Evolutionary conservation across 2,329 filamentous ascomycete genomes (phyloP).

Genomic region (Phialocephala subalpina): DNA sequence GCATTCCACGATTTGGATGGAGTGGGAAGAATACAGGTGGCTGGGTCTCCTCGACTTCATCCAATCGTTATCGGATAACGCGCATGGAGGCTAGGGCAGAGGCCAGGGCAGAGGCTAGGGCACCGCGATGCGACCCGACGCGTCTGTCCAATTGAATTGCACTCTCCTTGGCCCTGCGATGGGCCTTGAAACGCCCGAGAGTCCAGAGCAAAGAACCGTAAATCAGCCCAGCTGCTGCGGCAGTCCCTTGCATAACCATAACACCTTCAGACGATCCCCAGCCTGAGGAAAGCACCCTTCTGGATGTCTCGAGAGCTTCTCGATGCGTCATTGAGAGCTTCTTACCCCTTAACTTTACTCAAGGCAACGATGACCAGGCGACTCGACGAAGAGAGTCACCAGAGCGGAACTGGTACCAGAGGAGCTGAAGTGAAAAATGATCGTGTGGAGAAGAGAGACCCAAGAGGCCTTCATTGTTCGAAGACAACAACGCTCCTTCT

Average conservation of each 20-base stretch:
- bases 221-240: conserved; percentile 13
- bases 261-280: conserved; percentile 16
- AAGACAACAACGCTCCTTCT: neutral
- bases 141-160: conserved; percentile 18
- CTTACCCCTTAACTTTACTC: neutral
- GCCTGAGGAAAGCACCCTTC: conserved; percentile 3
- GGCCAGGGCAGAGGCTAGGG: too few species aligned
- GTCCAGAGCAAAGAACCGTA: conserved; percentile 14
- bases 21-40: conserved; percentile 22
- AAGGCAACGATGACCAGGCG: neutral
- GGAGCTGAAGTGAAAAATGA: neutral
- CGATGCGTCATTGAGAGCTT: neutral
- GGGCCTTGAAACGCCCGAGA: conserved; percentile 22
- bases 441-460: neutral
- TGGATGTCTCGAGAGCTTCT: neutral
- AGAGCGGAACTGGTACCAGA: too few species aligned
- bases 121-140: conserved; percentile 17
- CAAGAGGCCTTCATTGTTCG: neutral
- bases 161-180: neutral
- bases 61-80: conserved; percentile 30
- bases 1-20: conserved; percentile 21
- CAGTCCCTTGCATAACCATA: conserved; percentile 19
- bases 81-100: conserved; percentile 14
- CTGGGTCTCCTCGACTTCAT: too few species aligned
- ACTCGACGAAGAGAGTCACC: too few species aligned